phyloP scores from a whole-genome alignment of 1,284 basidiomycete genomes.

The Ceratobasidium sp. region DNA sequence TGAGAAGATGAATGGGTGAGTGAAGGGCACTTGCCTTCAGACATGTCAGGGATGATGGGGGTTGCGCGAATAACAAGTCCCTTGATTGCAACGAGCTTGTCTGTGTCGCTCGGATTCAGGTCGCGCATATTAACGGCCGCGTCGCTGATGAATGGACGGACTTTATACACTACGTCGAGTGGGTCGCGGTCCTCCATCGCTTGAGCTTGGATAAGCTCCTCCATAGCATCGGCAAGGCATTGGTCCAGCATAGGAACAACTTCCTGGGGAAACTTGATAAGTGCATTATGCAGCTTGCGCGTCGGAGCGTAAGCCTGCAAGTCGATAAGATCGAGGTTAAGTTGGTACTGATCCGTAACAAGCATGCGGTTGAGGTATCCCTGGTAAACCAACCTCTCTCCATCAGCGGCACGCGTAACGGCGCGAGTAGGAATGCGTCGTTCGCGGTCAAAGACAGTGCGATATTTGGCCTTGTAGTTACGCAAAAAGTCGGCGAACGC shows the following conservation, averaged over 20 bases:
- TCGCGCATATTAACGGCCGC: constrained; percentile 87
- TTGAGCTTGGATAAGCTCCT: constrained; percentile 83
- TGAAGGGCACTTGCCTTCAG: constrained; percentile 62
- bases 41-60: constrained; percentile 98
- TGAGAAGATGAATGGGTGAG: neutral
- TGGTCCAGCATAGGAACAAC: constrained; percentile 97
- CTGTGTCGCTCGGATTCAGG: constrained; percentile 91
- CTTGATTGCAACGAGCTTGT: constrained; percentile 95
- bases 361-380: constrained; percentile 87
- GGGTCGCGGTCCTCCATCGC: constrained; percentile 74
- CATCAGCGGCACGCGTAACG: constrained; percentile 71
- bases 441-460: constrained; percentile 77
- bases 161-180: constrained; percentile 82
- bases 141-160: constrained; percentile 87
- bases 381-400: constrained; percentile 80
- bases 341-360: constrained; percentile 87
- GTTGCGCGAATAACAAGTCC: constrained; percentile 98
- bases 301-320: constrained; percentile 88
- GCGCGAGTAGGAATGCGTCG: constrained; percentile 66
- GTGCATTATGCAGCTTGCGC: constrained; percentile 80
- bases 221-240: constrained; percentile 89
- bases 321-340: constrained; percentile 92
- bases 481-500: constrained; percentile 88
- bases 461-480: constrained; percentile 95
- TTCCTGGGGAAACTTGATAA: constrained; percentile 95